A percentile compares a stretch with the other conserved stretches of the same genome.
These are phyloP conservation scores for Paecilomyces sp. DNA, from an alignment of 2,329 filamentous ascomycete species.

Conservation along the genomic window DNA sequence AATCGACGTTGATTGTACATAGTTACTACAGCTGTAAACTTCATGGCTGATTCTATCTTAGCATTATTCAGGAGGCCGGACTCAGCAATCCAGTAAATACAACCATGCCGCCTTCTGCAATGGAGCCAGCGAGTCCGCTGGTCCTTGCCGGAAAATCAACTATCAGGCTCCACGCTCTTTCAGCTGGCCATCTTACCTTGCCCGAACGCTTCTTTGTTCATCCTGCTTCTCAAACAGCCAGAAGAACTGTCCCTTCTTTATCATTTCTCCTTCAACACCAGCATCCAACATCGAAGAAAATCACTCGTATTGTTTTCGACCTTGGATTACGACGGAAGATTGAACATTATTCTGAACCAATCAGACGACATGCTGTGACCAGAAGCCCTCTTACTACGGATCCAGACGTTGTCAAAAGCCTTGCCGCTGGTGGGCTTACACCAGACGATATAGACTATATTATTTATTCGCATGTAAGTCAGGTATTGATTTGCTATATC, in stretches of 20 bases:
- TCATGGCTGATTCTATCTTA: no score
- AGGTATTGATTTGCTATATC: not conserved
- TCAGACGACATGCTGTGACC: slow-evolving; percentile 16
- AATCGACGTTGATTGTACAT: no score
- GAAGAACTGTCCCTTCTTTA: slow-evolving; percentile 21
- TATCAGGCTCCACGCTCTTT: slow-evolving; percentile 32
- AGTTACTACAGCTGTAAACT: no score
- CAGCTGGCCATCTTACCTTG: slow-evolving; percentile 18
- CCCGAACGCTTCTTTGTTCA: slow-evolving; percentile 20
- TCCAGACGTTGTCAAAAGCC: slow-evolving; percentile 21
- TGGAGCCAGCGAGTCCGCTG: no score
- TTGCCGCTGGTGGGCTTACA: slow-evolving; percentile 27
- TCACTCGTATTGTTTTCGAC: slow-evolving; percentile 18
- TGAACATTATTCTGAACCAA: slow-evolving; percentile 10
- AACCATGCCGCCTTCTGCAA: no score
- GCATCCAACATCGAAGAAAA: slow-evolving; percentile 4
- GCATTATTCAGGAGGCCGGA: no score
- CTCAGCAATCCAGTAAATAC: no score
- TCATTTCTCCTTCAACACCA: slow-evolving; percentile 23
- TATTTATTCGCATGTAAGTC: slow-evolving; percentile 34
- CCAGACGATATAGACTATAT: slow-evolving; percentile 34
- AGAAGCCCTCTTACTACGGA: slow-evolving; percentile 15
- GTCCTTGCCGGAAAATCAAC: slow-evolving; percentile 1
- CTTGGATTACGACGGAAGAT: slow-evolving; percentile 23
- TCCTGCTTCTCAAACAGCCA: slow-evolving; percentile 13